Evolutionary conservation across 495 filamentous ascomycete species (phyloP).

Genomic region (Aspergillus diversus): DNA sequence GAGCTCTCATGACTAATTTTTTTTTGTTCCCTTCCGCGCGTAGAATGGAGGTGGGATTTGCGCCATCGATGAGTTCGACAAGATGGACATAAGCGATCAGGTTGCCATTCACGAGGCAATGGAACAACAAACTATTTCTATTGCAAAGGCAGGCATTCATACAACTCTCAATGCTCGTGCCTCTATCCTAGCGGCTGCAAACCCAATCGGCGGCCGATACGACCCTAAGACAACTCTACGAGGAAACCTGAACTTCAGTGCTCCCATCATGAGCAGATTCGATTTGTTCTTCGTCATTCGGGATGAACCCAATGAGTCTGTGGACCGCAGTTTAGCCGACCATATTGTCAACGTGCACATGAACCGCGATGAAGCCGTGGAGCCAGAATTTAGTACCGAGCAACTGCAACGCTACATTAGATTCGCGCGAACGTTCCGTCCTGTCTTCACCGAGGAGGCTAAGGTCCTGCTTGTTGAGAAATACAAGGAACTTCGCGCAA

Average conservation of each 20-base stretch:
- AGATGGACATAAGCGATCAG: conserved; percentile 98
- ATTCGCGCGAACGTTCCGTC: conserved; percentile 92
- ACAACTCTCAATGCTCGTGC: conserved; percentile 96
- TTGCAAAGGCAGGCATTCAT: conserved; percentile 98
- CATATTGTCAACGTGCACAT: conserved; percentile 97
- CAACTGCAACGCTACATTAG: conserved; percentile 97
- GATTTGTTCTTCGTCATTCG: conserved; percentile 99
- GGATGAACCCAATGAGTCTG: conserved; percentile 90
- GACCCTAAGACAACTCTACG: conserved; percentile 93
- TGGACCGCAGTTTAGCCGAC: conserved; percentile 87
- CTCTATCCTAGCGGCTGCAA: conserved; percentile 93
- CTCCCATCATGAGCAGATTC: conserved; percentile 98
- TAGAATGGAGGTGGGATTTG: conserved; percentile 76
- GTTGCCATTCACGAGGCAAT: conserved; percentile 99
- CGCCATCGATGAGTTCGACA: conserved; percentile 99
- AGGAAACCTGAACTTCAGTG: conserved; percentile 96
- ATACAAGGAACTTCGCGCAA: conserved; percentile 93
- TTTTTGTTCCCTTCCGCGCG: neutral
- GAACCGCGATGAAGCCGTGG: conserved; percentile 84
- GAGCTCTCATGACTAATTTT: conserved; percentile 16
- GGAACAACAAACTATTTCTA: conserved; percentile 99
- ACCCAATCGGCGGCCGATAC: conserved; percentile 94
- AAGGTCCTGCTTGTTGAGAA: conserved; percentile 83
- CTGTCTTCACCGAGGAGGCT: conserved; percentile 87
- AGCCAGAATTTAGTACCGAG: conserved; percentile 93